A percentile compares a stretch with the other conserved stretches of the same genome.
Evolutionary conservation across 23 red algal species (phyloP).

Genomic region (Gracilaria gracilis): DNA sequence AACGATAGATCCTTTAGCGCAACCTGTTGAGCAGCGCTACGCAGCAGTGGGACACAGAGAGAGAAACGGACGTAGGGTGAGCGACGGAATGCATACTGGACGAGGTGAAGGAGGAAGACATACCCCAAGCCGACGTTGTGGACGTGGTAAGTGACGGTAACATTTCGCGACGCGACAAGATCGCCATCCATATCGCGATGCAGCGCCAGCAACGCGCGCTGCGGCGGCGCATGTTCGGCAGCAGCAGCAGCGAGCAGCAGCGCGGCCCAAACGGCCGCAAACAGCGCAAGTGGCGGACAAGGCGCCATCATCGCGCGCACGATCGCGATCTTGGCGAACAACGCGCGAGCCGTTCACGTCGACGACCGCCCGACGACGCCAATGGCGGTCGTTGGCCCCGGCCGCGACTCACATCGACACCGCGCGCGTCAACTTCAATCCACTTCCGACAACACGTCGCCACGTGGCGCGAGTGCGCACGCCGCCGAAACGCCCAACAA

Average conservation of each 20-base stretch:
- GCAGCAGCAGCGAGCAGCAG: neutral
- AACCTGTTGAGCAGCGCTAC: conserved; percentile 28
- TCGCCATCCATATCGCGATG: conserved; percentile 37
- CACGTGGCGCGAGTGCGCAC: neutral
- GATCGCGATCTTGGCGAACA: neutral
- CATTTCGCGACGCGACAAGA: conserved; percentile 37
- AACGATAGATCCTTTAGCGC: conserved; percentile 61
- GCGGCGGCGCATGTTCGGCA: neutral
- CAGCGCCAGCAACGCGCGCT: conserved; percentile 41
- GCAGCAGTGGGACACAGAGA: no score
- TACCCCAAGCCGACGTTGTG: conserved; percentile 48
- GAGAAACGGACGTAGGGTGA: neutral
- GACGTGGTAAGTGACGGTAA: conserved; percentile 40
- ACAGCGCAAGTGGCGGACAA: neutral
- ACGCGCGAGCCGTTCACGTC: no score
- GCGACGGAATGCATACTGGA: neutral
- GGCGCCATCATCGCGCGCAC: neutral
- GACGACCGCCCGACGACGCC: no score
- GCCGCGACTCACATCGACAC: no score
- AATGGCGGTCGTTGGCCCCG: no score
- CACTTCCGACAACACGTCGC: neutral
- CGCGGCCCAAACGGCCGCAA: neutral
- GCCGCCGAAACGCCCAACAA: neutral
- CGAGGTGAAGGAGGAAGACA: neutral
- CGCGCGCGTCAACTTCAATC: neutral